These are phyloP conservation scores for Exophiala mesophila DNA, from an alignment of 2,329 filamentous ascomycete species.

Conservation along the genomic window DNA sequence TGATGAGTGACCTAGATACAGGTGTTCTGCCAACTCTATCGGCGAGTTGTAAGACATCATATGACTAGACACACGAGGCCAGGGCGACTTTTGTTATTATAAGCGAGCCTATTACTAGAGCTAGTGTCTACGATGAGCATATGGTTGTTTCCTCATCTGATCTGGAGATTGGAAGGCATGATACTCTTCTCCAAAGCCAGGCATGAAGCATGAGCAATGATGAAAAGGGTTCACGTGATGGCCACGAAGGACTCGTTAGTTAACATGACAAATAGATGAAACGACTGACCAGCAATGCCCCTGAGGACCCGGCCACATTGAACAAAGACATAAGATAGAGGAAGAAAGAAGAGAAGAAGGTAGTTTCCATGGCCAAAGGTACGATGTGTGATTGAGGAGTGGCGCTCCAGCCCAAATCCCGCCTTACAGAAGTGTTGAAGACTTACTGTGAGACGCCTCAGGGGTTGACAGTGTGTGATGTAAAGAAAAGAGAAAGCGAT, in stretches of 20 bases:
- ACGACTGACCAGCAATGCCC: neutral
- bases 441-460: neutral
- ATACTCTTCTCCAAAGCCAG: slow-evolving; percentile 19
- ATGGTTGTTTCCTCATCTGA: neutral
- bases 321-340: neutral
- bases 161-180: neutral
- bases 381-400: neutral
- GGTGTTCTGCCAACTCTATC: too few species aligned
- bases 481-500: too few species aligned
- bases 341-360: neutral
- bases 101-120: too few species aligned
- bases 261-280: neutral
- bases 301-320: neutral
- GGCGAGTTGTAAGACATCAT: too few species aligned
- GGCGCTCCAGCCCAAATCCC: neutral
- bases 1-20: too few species aligned
- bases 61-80: too few species aligned
- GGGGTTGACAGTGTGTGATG: neutral
- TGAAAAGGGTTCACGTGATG: slow-evolving; percentile 14
- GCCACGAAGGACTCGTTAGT: neutral
- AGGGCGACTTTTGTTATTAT: too few species aligned
- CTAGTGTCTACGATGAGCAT: too few species aligned
- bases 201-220: slow-evolving; percentile 20
- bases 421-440: neutral
- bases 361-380: neutral